These are phyloP conservation scores for Escallonia rubra DNA, from an alignment of 129 eudicot genomes.

Conservation along the genomic window DNA sequence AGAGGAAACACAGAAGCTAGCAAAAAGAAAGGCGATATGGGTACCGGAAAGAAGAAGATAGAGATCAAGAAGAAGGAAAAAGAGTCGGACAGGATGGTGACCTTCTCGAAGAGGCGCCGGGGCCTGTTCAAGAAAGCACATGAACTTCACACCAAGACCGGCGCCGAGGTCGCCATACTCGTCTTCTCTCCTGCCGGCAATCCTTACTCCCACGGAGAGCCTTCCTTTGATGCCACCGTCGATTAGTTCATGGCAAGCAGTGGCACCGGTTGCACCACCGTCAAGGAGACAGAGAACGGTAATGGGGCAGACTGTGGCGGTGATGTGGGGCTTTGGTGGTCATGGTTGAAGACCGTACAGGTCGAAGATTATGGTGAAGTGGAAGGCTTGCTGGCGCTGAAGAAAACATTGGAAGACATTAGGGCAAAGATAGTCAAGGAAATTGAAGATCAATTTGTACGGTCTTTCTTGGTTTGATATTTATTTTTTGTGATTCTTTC, in stretches of 20 bases:
- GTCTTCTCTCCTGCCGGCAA: constrained; percentile 4
- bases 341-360: not conserved
- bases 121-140: constrained; percentile 16
- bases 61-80: constrained; percentile 9
- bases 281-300: not conserved
- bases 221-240: not conserved
- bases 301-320: not conserved
- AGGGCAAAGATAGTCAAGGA: not conserved
- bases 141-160: not conserved
- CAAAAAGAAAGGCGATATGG: not conserved
- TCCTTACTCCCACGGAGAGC: not conserved
- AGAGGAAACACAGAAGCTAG: too few relatives aligned
- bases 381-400: not conserved
- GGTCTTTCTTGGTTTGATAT: too few relatives aligned
- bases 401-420: constrained; percentile 4
- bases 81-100: constrained; percentile 4
- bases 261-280: not conserved
- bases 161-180: not conserved
- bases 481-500: too few relatives aligned
- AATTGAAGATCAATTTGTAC: not conserved
- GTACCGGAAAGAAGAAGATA: constrained; percentile 16
- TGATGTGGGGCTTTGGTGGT: not conserved
- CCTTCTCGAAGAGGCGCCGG: constrained; percentile 11
- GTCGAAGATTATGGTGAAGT: not conserved
- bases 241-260: not conserved